These are phyloP conservation scores for Berberis vulgaris DNA, from an alignment of 164 flowering plant species.

Conservation along the genomic window DNA sequence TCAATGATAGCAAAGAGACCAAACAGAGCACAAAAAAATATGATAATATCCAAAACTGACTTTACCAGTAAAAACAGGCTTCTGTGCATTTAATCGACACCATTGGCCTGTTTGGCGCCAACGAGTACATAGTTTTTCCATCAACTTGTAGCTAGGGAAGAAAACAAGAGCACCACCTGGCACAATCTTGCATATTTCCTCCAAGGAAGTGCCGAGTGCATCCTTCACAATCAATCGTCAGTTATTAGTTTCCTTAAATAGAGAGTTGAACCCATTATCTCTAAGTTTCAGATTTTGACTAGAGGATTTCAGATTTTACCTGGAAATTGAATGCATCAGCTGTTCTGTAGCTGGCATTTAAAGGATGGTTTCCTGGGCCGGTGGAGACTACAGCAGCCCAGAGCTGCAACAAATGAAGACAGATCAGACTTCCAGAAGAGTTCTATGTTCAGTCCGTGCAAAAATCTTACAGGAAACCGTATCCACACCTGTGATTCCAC, in stretches of 20 bases:
- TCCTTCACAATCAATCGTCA: conserved; percentile 44
- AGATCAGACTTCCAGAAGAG: neutral
- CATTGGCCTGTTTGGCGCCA: conserved; percentile 95
- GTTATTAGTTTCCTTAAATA: conserved; percentile 1
- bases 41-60: neutral
- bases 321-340: conserved; percentile 76
- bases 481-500: conserved; percentile 61
- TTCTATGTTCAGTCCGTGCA: neutral
- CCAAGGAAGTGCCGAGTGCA: conserved; percentile 73
- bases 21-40: neutral
- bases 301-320: conserved; percentile 28
- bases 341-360: conserved; percentile 92
- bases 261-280: neutral
- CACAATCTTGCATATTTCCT: conserved; percentile 68
- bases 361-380: conserved; percentile 67
- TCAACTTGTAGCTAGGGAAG: conserved; percentile 93
- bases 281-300: neutral
- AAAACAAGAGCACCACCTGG: conserved; percentile 91
- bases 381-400: conserved; percentile 70
- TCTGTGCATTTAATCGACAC: conserved; percentile 61
- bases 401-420: conserved; percentile 34
- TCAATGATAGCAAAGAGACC: neutral
- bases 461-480: too few relatives aligned
- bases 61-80: conserved; percentile 80
- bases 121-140: conserved; percentile 73